phyloP scores from a whole-genome alignment of 2,329 filamentous ascomycete genomes.

The Paraconiothyrium brasiliense region DNA sequence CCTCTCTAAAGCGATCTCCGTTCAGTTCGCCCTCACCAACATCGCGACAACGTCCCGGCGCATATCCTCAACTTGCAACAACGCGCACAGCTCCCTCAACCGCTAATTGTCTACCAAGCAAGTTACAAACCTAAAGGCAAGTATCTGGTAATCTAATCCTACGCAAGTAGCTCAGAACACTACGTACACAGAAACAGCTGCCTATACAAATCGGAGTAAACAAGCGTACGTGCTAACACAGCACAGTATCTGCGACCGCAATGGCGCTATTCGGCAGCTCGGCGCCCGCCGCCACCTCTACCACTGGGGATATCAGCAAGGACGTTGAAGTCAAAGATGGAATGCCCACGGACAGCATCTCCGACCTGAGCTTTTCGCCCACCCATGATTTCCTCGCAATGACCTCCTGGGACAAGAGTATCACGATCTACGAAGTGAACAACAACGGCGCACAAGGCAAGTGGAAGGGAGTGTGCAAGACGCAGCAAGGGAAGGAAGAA shows the following conservation, averaged over 20 bases:
- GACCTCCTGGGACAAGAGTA: slow-evolving; percentile 96
- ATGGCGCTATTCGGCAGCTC: slow-evolving; percentile 71
- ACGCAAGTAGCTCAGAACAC: too few species aligned
- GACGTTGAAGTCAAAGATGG: slow-evolving; percentile 77
- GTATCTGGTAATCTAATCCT: too few species aligned
- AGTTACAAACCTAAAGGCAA: too few species aligned
- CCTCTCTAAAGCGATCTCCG: neutral
- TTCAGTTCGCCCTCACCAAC: neutral
- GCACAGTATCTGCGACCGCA: slow-evolving; percentile 14
- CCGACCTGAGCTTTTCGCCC: slow-evolving; percentile 84
- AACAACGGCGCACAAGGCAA: slow-evolving; percentile 84
- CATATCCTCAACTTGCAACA: neutral
- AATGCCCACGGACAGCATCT: slow-evolving; percentile 84
- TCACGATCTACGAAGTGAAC: slow-evolving; percentile 94
- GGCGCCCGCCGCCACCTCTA: slow-evolving; percentile 68
- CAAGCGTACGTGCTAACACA: slow-evolving; percentile 1
- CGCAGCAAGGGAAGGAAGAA: slow-evolving; percentile 34
- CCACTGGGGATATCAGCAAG: slow-evolving; percentile 88
- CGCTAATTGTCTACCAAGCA: neutral
- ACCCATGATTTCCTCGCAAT: slow-evolving; percentile 84
- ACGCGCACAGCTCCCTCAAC: slow-evolving; percentile 8
- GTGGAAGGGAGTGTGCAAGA: slow-evolving; percentile 85
- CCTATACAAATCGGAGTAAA: neutral
- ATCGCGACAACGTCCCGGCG: neutral
- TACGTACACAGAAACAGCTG: too few species aligned